Percentiles rank a stretch among this genome's conserved stretches.
Conservation (phyloP, 1,284 basidiomycete genomes). For the Irpex sp. region DNA sequence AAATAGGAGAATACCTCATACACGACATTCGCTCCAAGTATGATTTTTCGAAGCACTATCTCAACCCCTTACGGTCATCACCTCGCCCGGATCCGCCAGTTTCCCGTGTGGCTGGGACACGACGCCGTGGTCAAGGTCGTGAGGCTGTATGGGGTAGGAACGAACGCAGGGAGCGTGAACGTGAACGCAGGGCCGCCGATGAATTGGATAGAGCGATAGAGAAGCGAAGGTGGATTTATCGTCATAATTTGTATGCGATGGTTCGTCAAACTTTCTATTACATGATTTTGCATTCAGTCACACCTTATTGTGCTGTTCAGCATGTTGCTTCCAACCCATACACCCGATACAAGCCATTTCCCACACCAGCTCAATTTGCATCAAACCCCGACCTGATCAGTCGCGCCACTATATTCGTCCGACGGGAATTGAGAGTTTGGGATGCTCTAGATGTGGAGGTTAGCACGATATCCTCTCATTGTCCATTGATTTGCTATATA, state of each 20-base stretch:
- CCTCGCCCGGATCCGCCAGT: conserved; percentile 35
- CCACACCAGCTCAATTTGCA: conserved; percentile 75
- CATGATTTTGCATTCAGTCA: background rate
- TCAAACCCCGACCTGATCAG: conserved; percentile 69
- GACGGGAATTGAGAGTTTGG: conserved; percentile 84
- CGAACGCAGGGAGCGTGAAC: conserved; percentile 41
- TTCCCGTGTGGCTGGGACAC: conserved; percentile 25
- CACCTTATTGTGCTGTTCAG: conserved; percentile 33
- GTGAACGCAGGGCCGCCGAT: conserved; percentile 47
- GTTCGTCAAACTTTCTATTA: conserved; percentile 37
- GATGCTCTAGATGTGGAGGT: conserved; percentile 80
- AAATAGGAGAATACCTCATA: conserved; percentile 75
- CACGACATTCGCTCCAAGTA: conserved; percentile 74
- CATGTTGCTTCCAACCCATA: conserved; percentile 83
- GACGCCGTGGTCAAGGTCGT: conserved; percentile 33
- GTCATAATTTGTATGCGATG: conserved; percentile 76
- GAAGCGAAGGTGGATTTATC: conserved; percentile 64
- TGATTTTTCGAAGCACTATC: conserved; percentile 79
- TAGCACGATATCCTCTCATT: conserved; percentile 16
- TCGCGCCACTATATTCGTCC: conserved; percentile 75
- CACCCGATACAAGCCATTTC: conserved; percentile 80
- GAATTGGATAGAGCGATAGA: conserved; percentile 64
- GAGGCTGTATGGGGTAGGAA: conserved; percentile 52
- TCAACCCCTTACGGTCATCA: conserved; percentile 61
- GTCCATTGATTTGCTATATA: background rate